Evolutionary conservation across 129 eudicot species (phyloP).

Genomic region (Oenanthe sinensis): DNA sequence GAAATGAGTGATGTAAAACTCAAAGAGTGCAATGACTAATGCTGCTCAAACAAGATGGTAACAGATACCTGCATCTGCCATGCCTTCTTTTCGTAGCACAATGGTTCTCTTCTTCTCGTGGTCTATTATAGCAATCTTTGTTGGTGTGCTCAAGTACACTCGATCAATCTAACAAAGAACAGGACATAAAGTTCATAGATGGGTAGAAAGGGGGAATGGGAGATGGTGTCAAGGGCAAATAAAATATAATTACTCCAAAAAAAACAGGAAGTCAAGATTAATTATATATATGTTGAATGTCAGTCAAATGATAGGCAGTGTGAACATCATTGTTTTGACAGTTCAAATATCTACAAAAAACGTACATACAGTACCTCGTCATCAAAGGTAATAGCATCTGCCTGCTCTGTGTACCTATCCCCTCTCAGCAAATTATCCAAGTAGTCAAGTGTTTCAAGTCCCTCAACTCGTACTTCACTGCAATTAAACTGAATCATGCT

Average conservation of each 20-base stretch:
- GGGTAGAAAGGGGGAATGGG: background rate
- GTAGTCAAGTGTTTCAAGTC: slow-evolving; percentile 92
- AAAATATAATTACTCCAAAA: background rate
- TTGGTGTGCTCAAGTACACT: slow-evolving; percentile 83
- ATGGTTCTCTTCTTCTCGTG: slow-evolving; percentile 90
- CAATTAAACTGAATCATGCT: slow-evolving; percentile 31
- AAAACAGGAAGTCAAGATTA: background rate
- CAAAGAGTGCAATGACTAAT: slow-evolving; percentile 1
- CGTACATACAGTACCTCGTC: slow-evolving; percentile 59
- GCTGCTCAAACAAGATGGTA: slow-evolving; percentile 7
- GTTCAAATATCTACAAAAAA: background rate
- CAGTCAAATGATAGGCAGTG: no score
- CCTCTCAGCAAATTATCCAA: slow-evolving; percentile 53
- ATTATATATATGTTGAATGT: background rate
- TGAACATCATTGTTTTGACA: no score
- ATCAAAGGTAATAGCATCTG: slow-evolving; percentile 94
- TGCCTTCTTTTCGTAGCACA: slow-evolving; percentile 86
- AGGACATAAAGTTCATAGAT: background rate
- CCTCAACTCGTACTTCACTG: slow-evolving; percentile 99
- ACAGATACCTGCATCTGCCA: slow-evolving; percentile 81
- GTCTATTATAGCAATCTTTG: slow-evolving; percentile 88
- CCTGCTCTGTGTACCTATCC: slow-evolving; percentile 88
- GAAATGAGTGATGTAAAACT: background rate
- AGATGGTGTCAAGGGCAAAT: no score
- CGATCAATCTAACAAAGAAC: slow-evolving; percentile 53